phyloP scores from a whole-genome alignment of 352 stramenopile species.

The Pythium rishiriense region DNA sequence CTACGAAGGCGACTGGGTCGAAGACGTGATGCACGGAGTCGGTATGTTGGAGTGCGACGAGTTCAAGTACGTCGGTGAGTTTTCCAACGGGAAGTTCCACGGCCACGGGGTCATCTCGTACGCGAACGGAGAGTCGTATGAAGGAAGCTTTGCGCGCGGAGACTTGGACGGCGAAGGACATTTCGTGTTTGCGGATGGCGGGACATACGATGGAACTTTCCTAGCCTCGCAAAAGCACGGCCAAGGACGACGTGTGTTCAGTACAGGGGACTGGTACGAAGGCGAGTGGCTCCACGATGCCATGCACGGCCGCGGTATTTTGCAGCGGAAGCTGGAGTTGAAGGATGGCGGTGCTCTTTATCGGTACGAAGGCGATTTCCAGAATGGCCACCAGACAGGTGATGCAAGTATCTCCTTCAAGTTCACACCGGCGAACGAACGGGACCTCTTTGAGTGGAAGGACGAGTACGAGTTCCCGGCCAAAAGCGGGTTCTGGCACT shows the following conservation, averaged over 20 bases:
- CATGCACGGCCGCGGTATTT: slow-evolving; percentile 57
- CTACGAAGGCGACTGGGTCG: slow-evolving; percentile 72
- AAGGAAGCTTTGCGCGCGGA: slow-evolving; percentile 53
- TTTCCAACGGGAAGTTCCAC: slow-evolving; percentile 47
- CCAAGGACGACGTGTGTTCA: slow-evolving; percentile 46
- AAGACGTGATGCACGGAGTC: slow-evolving; percentile 58
- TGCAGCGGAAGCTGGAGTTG: slow-evolving; percentile 26
- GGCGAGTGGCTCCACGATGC: slow-evolving; percentile 55
- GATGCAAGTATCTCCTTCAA: slow-evolving; percentile 41
- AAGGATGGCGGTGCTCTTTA: slow-evolving; percentile 9
- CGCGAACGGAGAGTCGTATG: slow-evolving; percentile 69
- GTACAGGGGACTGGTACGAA: slow-evolving; percentile 51
- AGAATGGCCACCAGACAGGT: slow-evolving; percentile 46
- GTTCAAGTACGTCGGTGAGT: slow-evolving; percentile 64
- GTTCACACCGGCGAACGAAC: slow-evolving; percentile 31
- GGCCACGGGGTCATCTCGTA: slow-evolving; percentile 60
- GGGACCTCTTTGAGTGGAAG: slow-evolving; percentile 42
- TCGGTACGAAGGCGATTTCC: slow-evolving; percentile 57
- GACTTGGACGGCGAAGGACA: slow-evolving; percentile 48
- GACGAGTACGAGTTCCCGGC: slow-evolving; percentile 70
- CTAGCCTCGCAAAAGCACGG: slow-evolving; percentile 52
- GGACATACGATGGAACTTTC: slow-evolving; percentile 59
- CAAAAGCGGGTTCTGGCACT: slow-evolving; percentile 59
- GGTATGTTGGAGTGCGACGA: slow-evolving; percentile 51
- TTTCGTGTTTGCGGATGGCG: slow-evolving; percentile 49